Base-by-base conservation (phyloP, 805 yeast genomes). In the Sugiyamaella lignohabitans region DNA sequence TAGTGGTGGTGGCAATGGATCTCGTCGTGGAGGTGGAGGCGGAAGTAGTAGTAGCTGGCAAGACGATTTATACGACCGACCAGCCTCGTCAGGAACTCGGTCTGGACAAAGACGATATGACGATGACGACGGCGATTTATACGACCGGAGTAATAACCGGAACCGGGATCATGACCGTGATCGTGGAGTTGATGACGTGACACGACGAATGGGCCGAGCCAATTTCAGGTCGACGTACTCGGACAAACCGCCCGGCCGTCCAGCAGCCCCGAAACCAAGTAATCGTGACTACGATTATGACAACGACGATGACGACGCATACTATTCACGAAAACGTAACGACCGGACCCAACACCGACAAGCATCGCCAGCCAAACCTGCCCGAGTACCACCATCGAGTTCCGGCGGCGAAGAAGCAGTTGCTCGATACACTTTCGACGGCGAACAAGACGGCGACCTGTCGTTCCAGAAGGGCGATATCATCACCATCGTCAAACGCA, bases 401-500 rank as follows among this genome's bases (percentile, higher is more conserved):
- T 14, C 34, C 2, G 40, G 65, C 63, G 73, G 83, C 3, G 82
- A 79, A 54, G 89, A 87, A 64, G 98, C 96, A 1, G 82, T 87
- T 50, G 98, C 98, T 0, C 71, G 88, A 54, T 91, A 76, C 67
- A 74, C 88, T 2, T 91, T 93, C 65, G 84, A 81, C 43, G 98
- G 97, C 22, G 95, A 89, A 65, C 94, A 91, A 67, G 62, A 74
- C n/a, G 97, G 97, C 4, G 98, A 93, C 65, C 73, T 93, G 59
- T 78, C 95, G 3, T 93, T 93, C 73, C 82, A 79, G 55, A 93
- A 93, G 71, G 98, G 98, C 46, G 98, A 93, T 64, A 84, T 86
- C 14, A 86, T 93, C 56, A 82, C 87, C 38, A 84, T 93, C 54
- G 69, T 86, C 47, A 87, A 88, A 65, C 87, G 85, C 65, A 80